phyloP scores from a whole-genome alignment of 1,139 yeast genomes.

The Schizosaccharomyces versatilis region DNA sequence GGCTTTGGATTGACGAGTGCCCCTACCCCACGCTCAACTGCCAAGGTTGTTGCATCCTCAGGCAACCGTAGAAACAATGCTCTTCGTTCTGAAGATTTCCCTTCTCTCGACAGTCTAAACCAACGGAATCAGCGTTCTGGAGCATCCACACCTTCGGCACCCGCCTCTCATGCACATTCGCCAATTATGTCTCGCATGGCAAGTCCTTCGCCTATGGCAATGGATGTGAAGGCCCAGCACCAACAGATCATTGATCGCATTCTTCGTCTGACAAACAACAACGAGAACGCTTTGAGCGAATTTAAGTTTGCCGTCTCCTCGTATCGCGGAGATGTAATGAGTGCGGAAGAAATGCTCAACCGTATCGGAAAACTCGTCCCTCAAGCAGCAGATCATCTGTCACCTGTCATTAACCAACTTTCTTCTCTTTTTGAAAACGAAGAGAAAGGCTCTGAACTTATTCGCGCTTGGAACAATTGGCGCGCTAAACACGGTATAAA shows the following conservation, averaged over 20 bases:
- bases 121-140: neutral
- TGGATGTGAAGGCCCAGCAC: neutral
- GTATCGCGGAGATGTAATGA: neutral
- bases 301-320: conserved; percentile 1
- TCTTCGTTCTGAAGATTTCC: neutral
- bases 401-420: neutral
- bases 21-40: neutral
- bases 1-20: conserved; percentile 1
- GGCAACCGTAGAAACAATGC: neutral
- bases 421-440: neutral
- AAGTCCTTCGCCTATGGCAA: neutral
- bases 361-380: neutral
- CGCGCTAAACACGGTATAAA: neutral
- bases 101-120: neutral
- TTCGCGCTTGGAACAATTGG: neutral
- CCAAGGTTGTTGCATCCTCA: neutral
- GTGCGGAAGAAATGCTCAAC: neutral
- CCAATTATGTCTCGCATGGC: neutral
- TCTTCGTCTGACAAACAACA: neutral
- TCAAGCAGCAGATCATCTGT: neutral
- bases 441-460: neutral
- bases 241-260: neutral
- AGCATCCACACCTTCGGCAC: neutral
- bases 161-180: neutral
- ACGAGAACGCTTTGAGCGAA: neutral